These are phyloP conservation scores for Bonia amplexicaulis DNA, from an alignment of 176 grass and related monocot species.

Conservation along the genomic window DNA sequence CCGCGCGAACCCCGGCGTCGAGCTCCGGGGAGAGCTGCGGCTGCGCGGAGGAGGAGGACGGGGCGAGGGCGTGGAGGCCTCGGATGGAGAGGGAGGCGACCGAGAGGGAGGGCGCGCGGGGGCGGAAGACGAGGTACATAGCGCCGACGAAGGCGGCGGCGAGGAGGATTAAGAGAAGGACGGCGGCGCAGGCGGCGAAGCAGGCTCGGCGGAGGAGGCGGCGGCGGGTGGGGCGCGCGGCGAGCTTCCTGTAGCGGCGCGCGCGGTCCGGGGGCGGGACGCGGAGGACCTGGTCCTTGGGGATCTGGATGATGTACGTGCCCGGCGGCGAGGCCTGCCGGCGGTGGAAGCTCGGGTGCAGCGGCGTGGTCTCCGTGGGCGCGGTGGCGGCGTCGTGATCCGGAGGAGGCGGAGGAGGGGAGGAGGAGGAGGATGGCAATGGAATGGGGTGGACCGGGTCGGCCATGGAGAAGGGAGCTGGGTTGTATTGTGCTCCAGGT, in stretches of 20 bases:
- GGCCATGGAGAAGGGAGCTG: conserved; percentile 6
- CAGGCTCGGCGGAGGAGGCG: conserved; percentile 28
- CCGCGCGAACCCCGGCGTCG: conserved; percentile 43
- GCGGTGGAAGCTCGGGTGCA: conserved; percentile 16
- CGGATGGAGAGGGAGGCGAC: conserved; percentile 45
- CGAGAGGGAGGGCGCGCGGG: conserved; percentile 60
- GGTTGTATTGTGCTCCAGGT: too few relatives aligned
- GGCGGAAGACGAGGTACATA: conserved; percentile 60
- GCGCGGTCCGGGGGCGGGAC: conserved; percentile 62
- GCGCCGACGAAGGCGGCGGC: conserved; percentile 10
- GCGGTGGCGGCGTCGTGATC: background rate
- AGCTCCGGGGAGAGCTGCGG: conserved; percentile 19
- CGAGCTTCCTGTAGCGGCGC: conserved; percentile 38
- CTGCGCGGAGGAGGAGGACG: background rate
- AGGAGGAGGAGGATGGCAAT: background rate
- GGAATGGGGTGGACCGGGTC: conserved; percentile 44
- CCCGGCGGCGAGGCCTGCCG: background rate
- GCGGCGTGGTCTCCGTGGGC: conserved; percentile 11
- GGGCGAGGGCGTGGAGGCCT: conserved; percentile 23
- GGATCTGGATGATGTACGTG: conserved; percentile 68
- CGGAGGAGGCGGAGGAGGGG: background rate
- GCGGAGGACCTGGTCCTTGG: conserved; percentile 79
- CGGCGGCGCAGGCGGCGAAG: conserved; percentile 1
- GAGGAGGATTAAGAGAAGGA: conserved; percentile 28
- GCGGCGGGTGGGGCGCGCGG: conserved; percentile 33